Evolutionary conservation across 768 basidiomycete genomes (phyloP).

Genomic region (Suillus cothurnatus): DNA sequence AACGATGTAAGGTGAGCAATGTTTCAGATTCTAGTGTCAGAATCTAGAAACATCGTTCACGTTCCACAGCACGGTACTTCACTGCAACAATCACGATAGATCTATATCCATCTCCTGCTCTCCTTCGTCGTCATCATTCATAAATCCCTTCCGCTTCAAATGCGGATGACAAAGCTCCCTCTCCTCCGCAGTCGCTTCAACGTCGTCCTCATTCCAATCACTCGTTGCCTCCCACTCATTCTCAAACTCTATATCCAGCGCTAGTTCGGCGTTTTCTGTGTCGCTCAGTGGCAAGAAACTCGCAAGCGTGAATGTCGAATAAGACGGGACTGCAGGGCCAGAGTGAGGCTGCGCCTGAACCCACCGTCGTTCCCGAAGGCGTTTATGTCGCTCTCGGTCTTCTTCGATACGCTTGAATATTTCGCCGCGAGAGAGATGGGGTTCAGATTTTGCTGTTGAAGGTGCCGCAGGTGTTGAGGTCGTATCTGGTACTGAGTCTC

Average conservation of each 20-base stretch:
- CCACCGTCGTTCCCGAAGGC: constrained; percentile 89
- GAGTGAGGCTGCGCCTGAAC: constrained; percentile 71
- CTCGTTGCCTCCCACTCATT: constrained; percentile 90
- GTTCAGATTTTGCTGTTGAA: constrained; percentile 25
- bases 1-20: background rate
- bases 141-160: constrained; percentile 16
- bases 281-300: constrained; percentile 37
- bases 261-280: constrained; percentile 51
- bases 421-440: constrained; percentile 59
- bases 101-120: constrained; percentile 40
- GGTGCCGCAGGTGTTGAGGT: constrained; percentile 20
- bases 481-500: constrained; percentile 34
- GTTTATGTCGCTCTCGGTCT: constrained; percentile 90
- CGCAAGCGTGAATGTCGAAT: constrained; percentile 20
- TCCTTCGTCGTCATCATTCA: constrained; percentile 41
- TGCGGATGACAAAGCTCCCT: constrained; percentile 67
- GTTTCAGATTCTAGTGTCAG: background rate
- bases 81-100: constrained; percentile 24
- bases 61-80: background rate
- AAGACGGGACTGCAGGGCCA: constrained; percentile 7
- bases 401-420: constrained; percentile 88
- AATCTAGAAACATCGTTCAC: background rate
- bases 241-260: constrained; percentile 83
- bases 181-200: constrained; percentile 74
- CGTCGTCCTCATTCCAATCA: constrained; percentile 90